Percentiles rank a stretch among this genome's conserved stretches.
Conservation (phyloP, 306 rosid genomes). For the Quercus rubra region DNA sequence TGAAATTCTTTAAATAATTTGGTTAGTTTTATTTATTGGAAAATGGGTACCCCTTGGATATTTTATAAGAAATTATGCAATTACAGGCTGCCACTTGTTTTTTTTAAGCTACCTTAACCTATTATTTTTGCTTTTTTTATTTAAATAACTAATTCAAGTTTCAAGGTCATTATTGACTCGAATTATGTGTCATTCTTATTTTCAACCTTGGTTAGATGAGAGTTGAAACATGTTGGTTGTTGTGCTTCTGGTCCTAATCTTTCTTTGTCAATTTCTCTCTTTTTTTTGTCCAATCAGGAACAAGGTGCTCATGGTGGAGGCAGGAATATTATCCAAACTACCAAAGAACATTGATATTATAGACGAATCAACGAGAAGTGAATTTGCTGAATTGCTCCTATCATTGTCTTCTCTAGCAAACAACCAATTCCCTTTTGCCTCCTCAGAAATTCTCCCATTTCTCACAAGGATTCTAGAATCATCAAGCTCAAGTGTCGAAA, state of each 20-base stretch:
- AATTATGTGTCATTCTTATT: slow-evolving; percentile 7
- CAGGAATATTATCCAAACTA: slow-evolving; percentile 68
- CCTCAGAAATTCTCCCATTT: slow-evolving; percentile 53
- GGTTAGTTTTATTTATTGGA: slow-evolving; percentile 4
- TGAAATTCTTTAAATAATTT: slow-evolving; percentile 12
- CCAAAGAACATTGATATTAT: slow-evolving; percentile 48
- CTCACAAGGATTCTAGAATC: slow-evolving; percentile 41
- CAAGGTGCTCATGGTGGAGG: slow-evolving; percentile 81
- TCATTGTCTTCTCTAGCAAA: slow-evolving; percentile 69
- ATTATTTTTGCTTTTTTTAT: not conserved
- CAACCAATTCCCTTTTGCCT: slow-evolving; percentile 51
- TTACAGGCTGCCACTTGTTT: not conserved
- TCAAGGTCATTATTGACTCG: slow-evolving; percentile 5
- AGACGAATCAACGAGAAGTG: slow-evolving; percentile 58
- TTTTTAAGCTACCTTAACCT: too few relatives aligned
- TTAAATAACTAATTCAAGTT: not conserved
- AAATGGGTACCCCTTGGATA: not conserved
- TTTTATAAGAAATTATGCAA: not conserved
- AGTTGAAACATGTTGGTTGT: slow-evolving; percentile 18
- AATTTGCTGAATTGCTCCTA: slow-evolving; percentile 53
- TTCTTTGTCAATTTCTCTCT: not conserved
- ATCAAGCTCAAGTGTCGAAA: slow-evolving; percentile 40
- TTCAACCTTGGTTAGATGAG: slow-evolving; percentile 31
- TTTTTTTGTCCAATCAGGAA: slow-evolving; percentile 48
- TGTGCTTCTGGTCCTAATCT: slow-evolving; percentile 21